These are phyloP conservation scores for Eremothecium cymbalariae DNA, from an alignment of 1,139 yeast genomes.

Conservation along the genomic window DNA sequence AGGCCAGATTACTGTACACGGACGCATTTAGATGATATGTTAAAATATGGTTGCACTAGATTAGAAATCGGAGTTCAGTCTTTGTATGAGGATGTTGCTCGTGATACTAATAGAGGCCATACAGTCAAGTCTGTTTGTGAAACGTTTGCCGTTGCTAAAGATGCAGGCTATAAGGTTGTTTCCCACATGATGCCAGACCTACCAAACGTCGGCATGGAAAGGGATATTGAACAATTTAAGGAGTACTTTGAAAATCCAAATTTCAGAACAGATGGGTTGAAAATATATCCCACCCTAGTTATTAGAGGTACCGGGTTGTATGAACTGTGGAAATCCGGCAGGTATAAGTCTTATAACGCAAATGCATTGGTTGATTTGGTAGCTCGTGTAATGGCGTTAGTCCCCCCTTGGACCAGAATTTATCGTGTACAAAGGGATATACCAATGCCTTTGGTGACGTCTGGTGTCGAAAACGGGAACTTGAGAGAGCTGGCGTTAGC, in stretches of 20 bases:
- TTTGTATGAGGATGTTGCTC: slow-evolving; percentile 94
- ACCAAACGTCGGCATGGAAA: slow-evolving; percentile 97
- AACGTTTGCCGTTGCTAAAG: slow-evolving; percentile 91
- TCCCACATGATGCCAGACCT: slow-evolving; percentile 99
- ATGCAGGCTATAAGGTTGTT: slow-evolving; percentile 95
- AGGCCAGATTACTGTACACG: slow-evolving; percentile 98
- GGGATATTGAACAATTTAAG: slow-evolving; percentile 90
- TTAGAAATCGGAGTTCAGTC: slow-evolving; percentile 96
- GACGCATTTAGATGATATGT: slow-evolving; percentile 91
- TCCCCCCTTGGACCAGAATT: slow-evolving; percentile 99
- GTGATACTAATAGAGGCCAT: slow-evolving; percentile 98
- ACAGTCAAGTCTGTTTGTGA: slow-evolving; percentile 95
- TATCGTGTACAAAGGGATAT: slow-evolving; percentile 98
- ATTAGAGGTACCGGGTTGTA: slow-evolving; percentile 96
- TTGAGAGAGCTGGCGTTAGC: slow-evolving; percentile 91
- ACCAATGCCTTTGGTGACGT: slow-evolving; percentile 97
- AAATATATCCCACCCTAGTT: slow-evolving; percentile 90
- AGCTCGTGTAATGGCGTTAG: slow-evolving; percentile 89
- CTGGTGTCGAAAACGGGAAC: slow-evolving; percentile 98
- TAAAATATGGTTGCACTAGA: slow-evolving; percentile 92
- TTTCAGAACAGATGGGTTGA: slow-evolving; percentile 93
- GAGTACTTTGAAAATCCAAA: slow-evolving; percentile 97
- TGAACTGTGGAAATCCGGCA: slow-evolving; percentile 95
- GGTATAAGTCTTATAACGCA: slow-evolving; percentile 90
- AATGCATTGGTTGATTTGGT: slow-evolving; percentile 89